A percentile compares a stretch with the other conserved stretches of the same genome.
Conservation (phyloP, 2,329 filamentous ascomycete species). For the Cladosporium sp. region DNA sequence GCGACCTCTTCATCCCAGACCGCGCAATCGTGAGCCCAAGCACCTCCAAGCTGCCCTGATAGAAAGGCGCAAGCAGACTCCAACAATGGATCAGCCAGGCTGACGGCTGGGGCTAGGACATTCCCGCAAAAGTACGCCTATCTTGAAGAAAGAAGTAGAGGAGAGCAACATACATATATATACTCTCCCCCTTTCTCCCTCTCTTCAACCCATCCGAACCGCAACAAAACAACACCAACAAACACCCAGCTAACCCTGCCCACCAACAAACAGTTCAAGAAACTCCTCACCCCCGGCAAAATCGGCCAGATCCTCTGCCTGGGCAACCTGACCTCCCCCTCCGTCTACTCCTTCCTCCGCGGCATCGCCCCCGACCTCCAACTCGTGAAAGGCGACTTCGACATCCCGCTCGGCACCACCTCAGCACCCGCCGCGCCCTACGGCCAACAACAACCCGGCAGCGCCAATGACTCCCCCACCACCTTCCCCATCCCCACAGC, state of each 20-base stretch:
- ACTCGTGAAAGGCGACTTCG: slow-evolving; percentile 69
- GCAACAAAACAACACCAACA: slow-evolving; percentile 4
- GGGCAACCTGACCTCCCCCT: slow-evolving; percentile 59
- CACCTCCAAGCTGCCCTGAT: slow-evolving; percentile 17
- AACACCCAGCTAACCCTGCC: slow-evolving; percentile 13
- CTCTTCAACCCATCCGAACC: background rate
- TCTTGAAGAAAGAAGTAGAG: slow-evolving; percentile 1
- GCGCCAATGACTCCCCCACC: slow-evolving; percentile 22
- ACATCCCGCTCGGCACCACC: slow-evolving; percentile 66
- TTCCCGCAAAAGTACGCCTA: slow-evolving; percentile 73
- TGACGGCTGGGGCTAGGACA: slow-evolving; percentile 56
- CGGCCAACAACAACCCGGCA: background rate
- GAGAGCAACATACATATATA: background rate
- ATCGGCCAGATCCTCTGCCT: slow-evolving; percentile 60
- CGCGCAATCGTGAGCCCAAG: slow-evolving; percentile 66
- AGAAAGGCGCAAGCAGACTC: background rate
- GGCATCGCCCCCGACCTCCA: slow-evolving; percentile 62
- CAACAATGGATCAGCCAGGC: slow-evolving; percentile 22
- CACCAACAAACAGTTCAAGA: slow-evolving; percentile 47
- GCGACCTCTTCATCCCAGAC: slow-evolving; percentile 92
- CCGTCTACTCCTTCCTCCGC: slow-evolving; percentile 59
- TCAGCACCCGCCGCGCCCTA: slow-evolving; percentile 51
- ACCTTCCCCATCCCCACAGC: slow-evolving; percentile 45
- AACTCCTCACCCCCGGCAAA: slow-evolving; percentile 59
- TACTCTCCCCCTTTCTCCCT: background rate